These are phyloP conservation scores for Xylaria cubensis DNA, from an alignment of 495 filamentous ascomycete species.

Conservation along the genomic window DNA sequence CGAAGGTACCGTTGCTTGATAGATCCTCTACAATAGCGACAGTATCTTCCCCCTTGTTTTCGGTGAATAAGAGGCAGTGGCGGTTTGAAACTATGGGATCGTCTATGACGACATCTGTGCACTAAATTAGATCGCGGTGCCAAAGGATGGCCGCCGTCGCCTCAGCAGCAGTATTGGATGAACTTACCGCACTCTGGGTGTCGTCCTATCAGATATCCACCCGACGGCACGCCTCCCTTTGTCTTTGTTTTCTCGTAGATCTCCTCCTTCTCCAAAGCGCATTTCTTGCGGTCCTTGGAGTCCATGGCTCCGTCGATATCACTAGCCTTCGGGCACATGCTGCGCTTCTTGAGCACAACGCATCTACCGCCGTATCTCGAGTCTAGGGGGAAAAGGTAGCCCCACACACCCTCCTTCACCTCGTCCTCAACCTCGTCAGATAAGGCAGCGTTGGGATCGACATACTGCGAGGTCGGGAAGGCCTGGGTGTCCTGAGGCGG, in stretches of 20 bases:
- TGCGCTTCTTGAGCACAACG: conserved; percentile 74
- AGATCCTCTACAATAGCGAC: conserved; percentile 90
- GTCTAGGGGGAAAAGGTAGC: conserved; percentile 86
- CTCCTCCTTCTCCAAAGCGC: conserved; percentile 60
- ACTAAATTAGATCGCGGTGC: conserved; percentile 30
- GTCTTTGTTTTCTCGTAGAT: conserved; percentile 63
- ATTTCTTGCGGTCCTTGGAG: conserved; percentile 43
- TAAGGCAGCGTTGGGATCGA: conserved; percentile 74
- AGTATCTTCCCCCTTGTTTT: conserved; percentile 79
- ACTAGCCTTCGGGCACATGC: conserved; percentile 65
- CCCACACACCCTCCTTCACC: conserved; percentile 92
- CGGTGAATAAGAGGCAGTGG: conserved; percentile 88
- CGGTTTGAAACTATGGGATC: conserved; percentile 91
- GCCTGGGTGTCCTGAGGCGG: conserved; percentile 67
- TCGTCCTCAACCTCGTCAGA: conserved; percentile 86
- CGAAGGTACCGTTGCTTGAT: conserved; percentile 94
- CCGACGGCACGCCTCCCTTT: conserved; percentile 64
- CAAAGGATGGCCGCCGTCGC: neutral
- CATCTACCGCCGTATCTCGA: conserved; percentile 66
- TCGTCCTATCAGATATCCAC: conserved; percentile 90
- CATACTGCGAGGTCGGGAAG: conserved; percentile 80
- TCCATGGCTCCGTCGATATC: conserved; percentile 35
- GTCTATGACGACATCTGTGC: conserved; percentile 78
- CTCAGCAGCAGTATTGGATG: conserved; percentile 3
- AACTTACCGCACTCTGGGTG: conserved; percentile 92